phyloP scores from a whole-genome alignment of 2,329 filamentous ascomycete genomes.

The Penicillium sp. region DNA sequence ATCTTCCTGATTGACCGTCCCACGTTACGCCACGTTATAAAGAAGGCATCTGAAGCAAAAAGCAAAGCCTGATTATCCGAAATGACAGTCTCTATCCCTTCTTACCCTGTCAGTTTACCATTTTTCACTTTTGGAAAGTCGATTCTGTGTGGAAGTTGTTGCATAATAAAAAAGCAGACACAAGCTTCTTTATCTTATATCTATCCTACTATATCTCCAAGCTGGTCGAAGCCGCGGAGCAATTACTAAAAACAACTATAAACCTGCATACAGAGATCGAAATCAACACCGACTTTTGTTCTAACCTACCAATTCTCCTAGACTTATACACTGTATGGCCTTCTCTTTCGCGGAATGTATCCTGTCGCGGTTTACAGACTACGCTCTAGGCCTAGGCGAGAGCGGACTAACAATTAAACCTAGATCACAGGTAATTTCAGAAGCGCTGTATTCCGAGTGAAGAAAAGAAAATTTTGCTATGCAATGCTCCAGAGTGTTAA shows the following conservation, averaged over 20 bases:
- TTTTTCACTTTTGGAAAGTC: not conserved
- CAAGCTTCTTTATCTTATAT: not conserved
- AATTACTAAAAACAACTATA: not conserved
- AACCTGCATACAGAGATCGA: not conserved
- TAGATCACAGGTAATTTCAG: not conserved
- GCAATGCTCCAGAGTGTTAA: not conserved
- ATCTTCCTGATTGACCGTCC: not conserved
- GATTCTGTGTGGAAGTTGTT: not conserved
- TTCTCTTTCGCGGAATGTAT: not conserved
- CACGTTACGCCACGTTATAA: not conserved
- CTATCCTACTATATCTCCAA: not conserved
- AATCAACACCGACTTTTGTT: not conserved
- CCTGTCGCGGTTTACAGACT: not conserved
- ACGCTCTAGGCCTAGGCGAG: not conserved
- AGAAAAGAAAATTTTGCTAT: not conserved
- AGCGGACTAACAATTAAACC: not conserved
- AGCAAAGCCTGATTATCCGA: not conserved
- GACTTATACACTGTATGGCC: not conserved
- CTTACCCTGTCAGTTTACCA: not conserved
- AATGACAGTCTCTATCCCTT: not conserved
- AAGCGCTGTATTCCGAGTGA: not conserved
- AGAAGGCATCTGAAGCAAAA: not conserved
- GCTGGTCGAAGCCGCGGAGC: not conserved
- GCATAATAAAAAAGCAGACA: not conserved
- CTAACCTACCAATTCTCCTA: not conserved